A percentile compares a stretch with the other conserved stretches of the same genome.
Evolutionary conservation across 106 monocot genomes (phyloP).

Genomic region (Gastrodia elata): DNA sequence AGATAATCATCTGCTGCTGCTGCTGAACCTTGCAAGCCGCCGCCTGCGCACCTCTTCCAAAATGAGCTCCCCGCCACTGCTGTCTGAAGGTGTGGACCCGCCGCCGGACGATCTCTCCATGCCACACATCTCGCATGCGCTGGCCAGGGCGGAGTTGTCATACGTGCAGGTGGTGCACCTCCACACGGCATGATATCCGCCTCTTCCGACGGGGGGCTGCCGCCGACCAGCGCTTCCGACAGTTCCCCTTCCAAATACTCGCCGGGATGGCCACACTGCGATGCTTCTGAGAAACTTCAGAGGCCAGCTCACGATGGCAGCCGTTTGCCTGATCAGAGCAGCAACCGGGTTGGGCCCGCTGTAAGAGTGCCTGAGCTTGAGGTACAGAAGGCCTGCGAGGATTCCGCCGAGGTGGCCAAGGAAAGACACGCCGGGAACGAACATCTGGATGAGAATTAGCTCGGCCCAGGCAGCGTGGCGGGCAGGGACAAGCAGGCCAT

Average conservation of each 20-base stretch:
- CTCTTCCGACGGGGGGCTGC: not conserved
- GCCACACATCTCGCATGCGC: conserved; percentile 84
- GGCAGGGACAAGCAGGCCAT: conserved; percentile 62
- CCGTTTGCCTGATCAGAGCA: conserved; percentile 24
- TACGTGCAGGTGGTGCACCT: conserved; percentile 64
- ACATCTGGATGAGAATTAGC: conserved; percentile 69
- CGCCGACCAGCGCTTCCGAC: conserved; percentile 24
- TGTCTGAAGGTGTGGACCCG: conserved; percentile 7
- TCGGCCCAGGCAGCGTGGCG: conserved; percentile 88
- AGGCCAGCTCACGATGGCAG: conserved; percentile 44
- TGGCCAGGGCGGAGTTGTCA: conserved; percentile 46
- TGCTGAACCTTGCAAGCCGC: conserved; percentile 38
- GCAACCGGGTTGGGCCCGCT: conserved; percentile 48
- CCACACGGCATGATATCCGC: conserved; percentile 42
- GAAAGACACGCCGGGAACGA: conserved; percentile 74
- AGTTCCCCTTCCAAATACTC: conserved; percentile 43
- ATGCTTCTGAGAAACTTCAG: conserved; percentile 27
- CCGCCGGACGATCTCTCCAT: conserved; percentile 24
- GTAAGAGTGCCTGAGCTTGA: conserved; percentile 29
- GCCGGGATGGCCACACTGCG: conserved; percentile 7
- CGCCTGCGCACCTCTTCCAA: conserved; percentile 39
- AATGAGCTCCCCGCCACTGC: not conserved
- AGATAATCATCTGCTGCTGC: conserved; percentile 14
- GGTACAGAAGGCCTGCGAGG: conserved; percentile 78
- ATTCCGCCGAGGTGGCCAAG: conserved; percentile 88